Evolutionary conservation across 1,284 basidiomycete genomes (phyloP).

Genomic region (Porphyrellus sp.): DNA sequence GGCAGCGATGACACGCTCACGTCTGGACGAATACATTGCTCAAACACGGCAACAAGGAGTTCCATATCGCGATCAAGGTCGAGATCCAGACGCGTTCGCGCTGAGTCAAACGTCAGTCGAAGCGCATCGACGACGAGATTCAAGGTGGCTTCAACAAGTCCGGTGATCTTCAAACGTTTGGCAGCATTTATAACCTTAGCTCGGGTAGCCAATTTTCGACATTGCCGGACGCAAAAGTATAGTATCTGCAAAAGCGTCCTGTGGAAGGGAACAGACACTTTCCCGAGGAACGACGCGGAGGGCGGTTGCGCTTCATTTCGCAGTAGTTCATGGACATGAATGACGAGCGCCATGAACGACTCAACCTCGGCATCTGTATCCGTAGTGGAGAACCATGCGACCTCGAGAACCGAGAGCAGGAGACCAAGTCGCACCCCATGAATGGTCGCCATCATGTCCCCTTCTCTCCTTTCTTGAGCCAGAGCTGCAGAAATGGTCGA

Average conservation of each 20-base stretch:
- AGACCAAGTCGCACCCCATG: slow-evolving; percentile 76
- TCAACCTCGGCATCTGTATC: slow-evolving; percentile 56
- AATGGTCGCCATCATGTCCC: slow-evolving; percentile 83
- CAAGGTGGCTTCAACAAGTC: slow-evolving; percentile 62
- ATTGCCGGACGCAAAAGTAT: slow-evolving; percentile 72
- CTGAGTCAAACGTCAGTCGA: slow-evolving; percentile 64
- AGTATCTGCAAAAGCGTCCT: slow-evolving; percentile 75
- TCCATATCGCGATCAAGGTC: slow-evolving; percentile 80
- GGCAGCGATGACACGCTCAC: slow-evolving; percentile 60
- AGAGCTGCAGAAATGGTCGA: slow-evolving; percentile 65
- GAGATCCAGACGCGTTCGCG: slow-evolving; percentile 52
- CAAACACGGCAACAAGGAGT: slow-evolving; percentile 76
- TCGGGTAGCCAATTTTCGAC: slow-evolving; percentile 47
- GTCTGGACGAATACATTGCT: slow-evolving; percentile 69
- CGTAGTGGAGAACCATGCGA: slow-evolving; percentile 69
- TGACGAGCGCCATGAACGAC: slow-evolving; percentile 60
- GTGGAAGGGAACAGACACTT: slow-evolving; percentile 71
- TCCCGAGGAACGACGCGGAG: slow-evolving; percentile 69
- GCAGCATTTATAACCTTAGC: slow-evolving; percentile 56
- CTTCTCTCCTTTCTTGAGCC: slow-evolving; percentile 67
- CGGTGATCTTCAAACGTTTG: slow-evolving; percentile 54
- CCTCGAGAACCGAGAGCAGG: slow-evolving; percentile 73
- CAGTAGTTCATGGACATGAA: slow-evolving; percentile 64
- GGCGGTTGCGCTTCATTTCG: slow-evolving; percentile 75
- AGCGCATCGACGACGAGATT: slow-evolving; percentile 68